phyloP scores from a whole-genome alignment of 2,329 filamentous ascomycete genomes.

The Hypocrella siamensis region DNA sequence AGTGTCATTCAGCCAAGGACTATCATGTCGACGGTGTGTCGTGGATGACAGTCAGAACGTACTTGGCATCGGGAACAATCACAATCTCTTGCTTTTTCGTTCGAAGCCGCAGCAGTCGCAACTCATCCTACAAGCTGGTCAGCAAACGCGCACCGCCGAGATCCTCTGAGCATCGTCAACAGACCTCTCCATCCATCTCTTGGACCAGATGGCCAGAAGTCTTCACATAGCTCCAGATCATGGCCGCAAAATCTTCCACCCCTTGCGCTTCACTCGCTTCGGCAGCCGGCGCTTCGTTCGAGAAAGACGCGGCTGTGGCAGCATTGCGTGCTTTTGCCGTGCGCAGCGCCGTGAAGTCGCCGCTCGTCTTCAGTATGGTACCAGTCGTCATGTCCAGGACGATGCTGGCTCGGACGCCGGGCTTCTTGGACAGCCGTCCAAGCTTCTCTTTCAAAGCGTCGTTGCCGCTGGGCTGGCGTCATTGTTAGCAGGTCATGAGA shows the following conservation, averaged over 20 bases:
- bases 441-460: slow-evolving; percentile 52
- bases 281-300: slow-evolving; percentile 25
- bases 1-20: slow-evolving; percentile 4
- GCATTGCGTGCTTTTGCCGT: slow-evolving; percentile 20
- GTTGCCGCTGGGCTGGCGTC: slow-evolving; percentile 26
- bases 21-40: slow-evolving; percentile 55
- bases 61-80: slow-evolving; percentile 68
- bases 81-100: slow-evolving; percentile 79
- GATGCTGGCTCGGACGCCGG: slow-evolving; percentile 64
- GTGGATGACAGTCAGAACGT: slow-evolving; percentile 64
- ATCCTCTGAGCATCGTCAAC: not conserved
- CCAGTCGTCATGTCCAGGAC: slow-evolving; percentile 58
- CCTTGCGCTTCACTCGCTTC: slow-evolving; percentile 37
- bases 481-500: not conserved
- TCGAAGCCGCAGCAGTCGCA: slow-evolving; percentile 59
- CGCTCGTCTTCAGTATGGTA: slow-evolving; percentile 60
- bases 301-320: slow-evolving; percentile 26
- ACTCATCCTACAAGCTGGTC: slow-evolving; percentile 43
- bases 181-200: slow-evolving; percentile 54
- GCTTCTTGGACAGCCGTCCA: slow-evolving; percentile 57
- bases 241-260: slow-evolving; percentile 56
- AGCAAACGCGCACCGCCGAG: slow-evolving; percentile 5
- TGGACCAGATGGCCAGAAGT: slow-evolving; percentile 54
- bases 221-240: slow-evolving; percentile 64
- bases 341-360: slow-evolving; percentile 44